Conservation (phyloP, 306 rosid species). For the Corylus americana region DNA sequence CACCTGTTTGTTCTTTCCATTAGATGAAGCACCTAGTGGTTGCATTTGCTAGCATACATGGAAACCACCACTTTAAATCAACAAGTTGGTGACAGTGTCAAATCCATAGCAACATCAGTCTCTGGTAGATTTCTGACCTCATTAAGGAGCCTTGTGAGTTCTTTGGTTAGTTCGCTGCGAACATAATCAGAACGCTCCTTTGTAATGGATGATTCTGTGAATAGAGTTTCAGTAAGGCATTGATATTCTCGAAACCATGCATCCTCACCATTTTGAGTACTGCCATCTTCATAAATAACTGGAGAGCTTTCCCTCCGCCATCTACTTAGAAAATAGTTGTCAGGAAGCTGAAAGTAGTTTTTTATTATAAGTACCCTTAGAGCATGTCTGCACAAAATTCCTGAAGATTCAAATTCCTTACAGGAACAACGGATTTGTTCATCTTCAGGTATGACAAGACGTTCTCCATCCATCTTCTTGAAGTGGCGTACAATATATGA, state of each 20-base stretch:
- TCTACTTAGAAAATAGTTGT: constrained; percentile 65
- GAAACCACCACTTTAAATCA: constrained; percentile 36
- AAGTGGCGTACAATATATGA: constrained; percentile 72
- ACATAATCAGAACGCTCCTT: constrained; percentile 81
- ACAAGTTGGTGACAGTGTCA: constrained; percentile 58
- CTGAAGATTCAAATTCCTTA: constrained; percentile 93
- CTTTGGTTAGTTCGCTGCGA: constrained; percentile 64
- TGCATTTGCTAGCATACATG: constrained; percentile 26
- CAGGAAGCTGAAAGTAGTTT: constrained; percentile 92
- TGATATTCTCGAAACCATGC: constrained; percentile 87
- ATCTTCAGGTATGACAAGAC: constrained; percentile 66
- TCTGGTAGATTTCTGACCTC: constrained; percentile 87
- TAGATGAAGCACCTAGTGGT: constrained; percentile 11
- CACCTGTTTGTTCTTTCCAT: constrained; percentile 9
- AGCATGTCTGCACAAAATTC: constrained; percentile 84
- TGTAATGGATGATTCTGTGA: constrained; percentile 72
- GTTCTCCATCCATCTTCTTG: constrained; percentile 71
- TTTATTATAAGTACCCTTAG: constrained; percentile 60
- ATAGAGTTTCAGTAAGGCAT: constrained; percentile 65
- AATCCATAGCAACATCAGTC: constrained; percentile 67
- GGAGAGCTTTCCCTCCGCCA: constrained; percentile 72
- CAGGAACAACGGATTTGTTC: constrained; percentile 90
- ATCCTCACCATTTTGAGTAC: constrained; percentile 38
- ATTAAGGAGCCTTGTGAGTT: constrained; percentile 65
- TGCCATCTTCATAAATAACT: constrained; percentile 43